Evolutionary conservation across 257 asterid genomes (phyloP).

Genomic region (Nicotiana sylvestris): DNA sequence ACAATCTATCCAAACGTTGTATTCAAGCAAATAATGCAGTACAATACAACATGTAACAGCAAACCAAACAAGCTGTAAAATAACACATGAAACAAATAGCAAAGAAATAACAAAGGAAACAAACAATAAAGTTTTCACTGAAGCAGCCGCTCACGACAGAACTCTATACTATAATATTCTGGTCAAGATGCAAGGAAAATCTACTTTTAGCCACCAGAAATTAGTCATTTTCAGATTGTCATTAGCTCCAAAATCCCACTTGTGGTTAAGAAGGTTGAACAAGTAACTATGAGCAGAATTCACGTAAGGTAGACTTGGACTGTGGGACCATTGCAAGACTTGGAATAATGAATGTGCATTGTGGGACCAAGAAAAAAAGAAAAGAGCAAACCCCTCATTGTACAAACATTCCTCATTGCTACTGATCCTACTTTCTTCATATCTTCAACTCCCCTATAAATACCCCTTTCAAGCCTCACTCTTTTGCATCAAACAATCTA

Average conservation of each 20-base stretch:
- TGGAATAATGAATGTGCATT: neutral
- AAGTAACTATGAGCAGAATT: neutral
- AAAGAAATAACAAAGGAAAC: neutral
- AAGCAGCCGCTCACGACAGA: neutral
- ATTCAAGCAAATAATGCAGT: too few relatives aligned
- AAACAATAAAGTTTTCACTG: neutral
- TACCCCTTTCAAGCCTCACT: neutral
- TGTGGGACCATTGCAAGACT: neutral
- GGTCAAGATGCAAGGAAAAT: neutral
- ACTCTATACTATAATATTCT: neutral
- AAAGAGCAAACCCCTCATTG: neutral
- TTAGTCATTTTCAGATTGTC: neutral
- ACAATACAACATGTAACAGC: too few relatives aligned
- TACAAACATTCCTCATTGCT: neutral
- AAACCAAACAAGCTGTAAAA: too few relatives aligned
- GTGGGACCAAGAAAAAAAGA: neutral
- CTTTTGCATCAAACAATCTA: neutral
- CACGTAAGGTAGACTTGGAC: neutral
- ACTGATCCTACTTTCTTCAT: neutral
- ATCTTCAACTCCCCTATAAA: conserved; percentile 1
- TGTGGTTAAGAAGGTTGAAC: neutral
- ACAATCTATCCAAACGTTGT: too few relatives aligned
- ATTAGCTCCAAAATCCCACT: neutral
- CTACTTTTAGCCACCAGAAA: neutral
- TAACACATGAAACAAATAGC: too few relatives aligned